phyloP scores from a whole-genome alignment of 768 basidiomycete species.

The Kwoniella bestiolae region DNA sequence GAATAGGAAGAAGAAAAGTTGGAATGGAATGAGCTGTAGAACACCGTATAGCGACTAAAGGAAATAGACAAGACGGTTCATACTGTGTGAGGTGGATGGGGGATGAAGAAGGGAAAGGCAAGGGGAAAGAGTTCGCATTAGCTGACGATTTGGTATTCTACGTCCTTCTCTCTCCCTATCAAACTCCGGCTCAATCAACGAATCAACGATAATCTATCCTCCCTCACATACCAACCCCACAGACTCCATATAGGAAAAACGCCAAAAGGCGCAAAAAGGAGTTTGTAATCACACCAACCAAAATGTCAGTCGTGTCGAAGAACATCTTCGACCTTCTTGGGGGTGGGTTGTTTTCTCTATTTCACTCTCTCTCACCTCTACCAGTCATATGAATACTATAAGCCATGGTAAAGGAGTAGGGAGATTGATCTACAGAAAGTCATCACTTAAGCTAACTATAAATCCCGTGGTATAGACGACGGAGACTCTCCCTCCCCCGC shows the following conservation, averaged over 20 bases:
- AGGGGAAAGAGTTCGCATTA: too few relatives aligned
- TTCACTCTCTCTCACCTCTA: too few relatives aligned
- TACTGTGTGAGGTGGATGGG: too few relatives aligned
- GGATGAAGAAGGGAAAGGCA: too few relatives aligned
- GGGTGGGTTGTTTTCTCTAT: conserved; percentile 34
- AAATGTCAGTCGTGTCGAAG: conserved; percentile 52
- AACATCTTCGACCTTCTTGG: conserved; percentile 54
- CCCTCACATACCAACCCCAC: neutral
- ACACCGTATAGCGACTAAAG: too few relatives aligned
- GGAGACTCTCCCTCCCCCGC: conserved; percentile 46
- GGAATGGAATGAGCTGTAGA: neutral
- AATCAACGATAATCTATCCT: neutral
- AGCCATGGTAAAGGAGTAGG: too few relatives aligned
- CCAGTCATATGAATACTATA: too few relatives aligned
- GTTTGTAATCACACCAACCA: conserved; percentile 11
- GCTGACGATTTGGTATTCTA: neutral
- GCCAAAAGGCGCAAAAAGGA: conserved; percentile 26
- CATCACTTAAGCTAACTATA: neutral
- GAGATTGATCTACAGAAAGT: too few relatives aligned
- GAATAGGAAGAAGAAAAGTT: neutral
- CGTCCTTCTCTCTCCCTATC: neutral
- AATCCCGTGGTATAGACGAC: conserved; percentile 33
- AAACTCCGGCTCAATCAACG: too few relatives aligned
- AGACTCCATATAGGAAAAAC: conserved; percentile 19
- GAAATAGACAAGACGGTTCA: too few relatives aligned